Conservation (phyloP, 2,329 filamentous ascomycete genomes). For the Dactylonectria macrodidyma region DNA sequence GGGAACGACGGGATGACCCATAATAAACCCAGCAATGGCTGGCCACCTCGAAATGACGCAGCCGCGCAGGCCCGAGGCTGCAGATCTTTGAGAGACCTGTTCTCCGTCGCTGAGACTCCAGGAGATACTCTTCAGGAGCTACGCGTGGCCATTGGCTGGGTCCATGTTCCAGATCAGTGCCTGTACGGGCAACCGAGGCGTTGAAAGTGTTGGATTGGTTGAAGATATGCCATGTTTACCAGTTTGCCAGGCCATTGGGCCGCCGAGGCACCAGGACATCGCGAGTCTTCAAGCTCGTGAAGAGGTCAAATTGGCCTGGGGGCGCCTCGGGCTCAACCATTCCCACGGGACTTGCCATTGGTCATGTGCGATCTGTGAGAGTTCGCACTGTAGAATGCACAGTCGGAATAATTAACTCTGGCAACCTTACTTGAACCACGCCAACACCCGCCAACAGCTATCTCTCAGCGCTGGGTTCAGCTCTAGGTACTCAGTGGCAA, state of each 20-base stretch:
- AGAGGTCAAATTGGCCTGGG: constrained; percentile 38
- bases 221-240: neutral
- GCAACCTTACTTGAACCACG: constrained; percentile 34
- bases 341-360: constrained; percentile 22
- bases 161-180: neutral
- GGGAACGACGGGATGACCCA: neutral
- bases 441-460: neutral
- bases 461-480: neutral
- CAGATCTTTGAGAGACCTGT: constrained; percentile 13
- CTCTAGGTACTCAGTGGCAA: neutral
- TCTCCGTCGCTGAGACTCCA: neutral
- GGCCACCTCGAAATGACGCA: constrained; percentile 37
- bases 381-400: constrained; percentile 32
- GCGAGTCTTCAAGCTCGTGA: constrained; percentile 26
- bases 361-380: constrained; percentile 17
- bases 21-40: neutral
- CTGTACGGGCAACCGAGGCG: constrained; percentile 6
- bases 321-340: constrained; percentile 21
- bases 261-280: neutral
- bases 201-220: constrained; percentile 13
- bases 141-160: constrained; percentile 12
- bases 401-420: constrained; percentile 24
- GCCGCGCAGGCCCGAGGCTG: constrained; percentile 27
- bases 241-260: constrained; percentile 12
- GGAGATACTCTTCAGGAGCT: neutral